Evolutionary conservation across 805 yeast genomes (phyloP).

Genomic region (Candida patagonica): DNA sequence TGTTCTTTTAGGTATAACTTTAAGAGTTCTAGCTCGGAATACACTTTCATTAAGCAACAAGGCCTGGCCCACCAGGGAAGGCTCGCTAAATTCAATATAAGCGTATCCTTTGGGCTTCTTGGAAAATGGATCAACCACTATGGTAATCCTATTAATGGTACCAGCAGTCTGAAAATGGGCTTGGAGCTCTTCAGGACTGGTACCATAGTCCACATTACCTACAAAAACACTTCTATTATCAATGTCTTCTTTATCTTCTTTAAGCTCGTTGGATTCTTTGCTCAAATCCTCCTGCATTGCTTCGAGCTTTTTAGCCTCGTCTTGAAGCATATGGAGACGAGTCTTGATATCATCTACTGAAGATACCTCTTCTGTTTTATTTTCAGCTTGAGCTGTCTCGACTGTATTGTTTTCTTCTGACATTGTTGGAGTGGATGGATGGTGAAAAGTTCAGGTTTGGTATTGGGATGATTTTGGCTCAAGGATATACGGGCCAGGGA

Average conservation of each 20-base stretch:
- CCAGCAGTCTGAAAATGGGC: conserved; percentile 64
- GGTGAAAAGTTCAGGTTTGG: no score
- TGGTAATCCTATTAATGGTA: conserved; percentile 69
- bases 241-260: conserved; percentile 50
- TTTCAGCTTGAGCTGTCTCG: neutral
- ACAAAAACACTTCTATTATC: conserved; percentile 73
- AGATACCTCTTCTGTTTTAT: neutral
- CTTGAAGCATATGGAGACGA: conserved; percentile 46
- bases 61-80: conserved; percentile 55
- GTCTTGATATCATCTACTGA: conserved; percentile 32
- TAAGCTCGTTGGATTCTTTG: conserved; percentile 32
- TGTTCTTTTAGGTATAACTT: conserved; percentile 70
- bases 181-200: conserved; percentile 74
- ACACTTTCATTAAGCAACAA: conserved; percentile 53
- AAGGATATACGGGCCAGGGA: no score
- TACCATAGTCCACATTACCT: conserved; percentile 74
- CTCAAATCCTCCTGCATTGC: conserved; percentile 46
- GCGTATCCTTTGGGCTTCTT: conserved; percentile 87
- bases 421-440: no score
- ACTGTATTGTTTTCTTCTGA: no score
- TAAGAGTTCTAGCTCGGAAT: conserved; percentile 61
- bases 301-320: conserved; percentile 53
- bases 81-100: conserved; percentile 71
- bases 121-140: conserved; percentile 58
- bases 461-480: no score